A percentile compares a stretch with the other conserved stretches of the same genome.
Conservation (phyloP, 1,284 basidiomycete genomes). For the Cryptococcus sp. region DNA sequence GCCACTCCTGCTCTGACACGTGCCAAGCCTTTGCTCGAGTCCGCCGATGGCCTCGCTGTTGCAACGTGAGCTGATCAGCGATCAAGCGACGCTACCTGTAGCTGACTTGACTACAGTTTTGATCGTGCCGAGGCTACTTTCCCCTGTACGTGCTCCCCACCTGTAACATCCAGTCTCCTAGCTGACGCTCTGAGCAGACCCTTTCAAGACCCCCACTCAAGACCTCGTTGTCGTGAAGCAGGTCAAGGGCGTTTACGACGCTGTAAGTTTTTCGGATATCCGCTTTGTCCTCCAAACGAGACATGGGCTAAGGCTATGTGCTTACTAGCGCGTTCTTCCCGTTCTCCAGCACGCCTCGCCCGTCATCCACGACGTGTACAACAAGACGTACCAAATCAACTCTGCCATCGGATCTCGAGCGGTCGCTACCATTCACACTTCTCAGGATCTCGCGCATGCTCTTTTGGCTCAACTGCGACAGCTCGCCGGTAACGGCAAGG, state of each 20-base stretch:
- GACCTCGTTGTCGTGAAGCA: constrained; percentile 52
- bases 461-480: constrained; percentile 47
- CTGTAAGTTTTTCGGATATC: constrained; percentile 26
- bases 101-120: constrained; percentile 27
- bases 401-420: constrained; percentile 43
- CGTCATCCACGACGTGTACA: constrained; percentile 42
- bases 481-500: constrained; percentile 46
- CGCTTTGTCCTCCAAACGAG: background rate
- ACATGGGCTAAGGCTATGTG: background rate
- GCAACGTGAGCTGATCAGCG: constrained; percentile 43
- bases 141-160: constrained; percentile 41
- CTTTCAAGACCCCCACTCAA: constrained; percentile 53
- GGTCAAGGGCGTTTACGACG: constrained; percentile 51
- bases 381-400: constrained; percentile 48
- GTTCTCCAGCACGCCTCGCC: constrained; percentile 38
- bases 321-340: constrained; percentile 40
- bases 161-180: background rate
- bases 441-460: constrained; percentile 41
- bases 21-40: constrained; percentile 49
- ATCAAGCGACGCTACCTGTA: constrained; percentile 1
- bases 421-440: constrained; percentile 40
- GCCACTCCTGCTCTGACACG: constrained; percentile 47
- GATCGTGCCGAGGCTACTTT: constrained; percentile 51
- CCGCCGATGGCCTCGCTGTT: constrained; percentile 50
- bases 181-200: constrained; percentile 31